Evolutionary conservation across 1,284 basidiomycete species (phyloP).

Genomic region (Marasmius sp.): DNA sequence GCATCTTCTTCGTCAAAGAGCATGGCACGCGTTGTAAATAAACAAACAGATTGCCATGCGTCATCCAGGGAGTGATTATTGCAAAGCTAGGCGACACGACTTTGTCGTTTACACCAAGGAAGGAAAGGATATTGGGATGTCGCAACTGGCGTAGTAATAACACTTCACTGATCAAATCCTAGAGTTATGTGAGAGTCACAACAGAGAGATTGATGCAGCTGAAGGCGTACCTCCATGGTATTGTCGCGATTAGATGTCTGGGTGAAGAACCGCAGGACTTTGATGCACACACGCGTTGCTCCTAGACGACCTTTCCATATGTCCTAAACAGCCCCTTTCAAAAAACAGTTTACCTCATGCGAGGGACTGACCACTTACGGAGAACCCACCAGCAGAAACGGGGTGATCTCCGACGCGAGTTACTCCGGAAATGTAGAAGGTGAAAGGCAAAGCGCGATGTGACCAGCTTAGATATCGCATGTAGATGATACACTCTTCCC

Average conservation of each 20-base stretch:
- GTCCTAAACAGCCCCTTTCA: background rate
- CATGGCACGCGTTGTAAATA: background rate
- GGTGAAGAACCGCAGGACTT: background rate
- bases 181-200: background rate
- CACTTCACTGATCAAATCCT: slow-evolving; percentile 1
- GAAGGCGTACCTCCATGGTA: background rate
- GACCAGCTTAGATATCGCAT: slow-evolving; percentile 1
- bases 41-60: background rate
- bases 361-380: background rate
- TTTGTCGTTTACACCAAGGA: background rate
- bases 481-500: background rate
- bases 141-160: background rate
- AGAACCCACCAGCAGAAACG: background rate
- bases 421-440: background rate
- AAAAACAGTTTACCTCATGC: background rate
- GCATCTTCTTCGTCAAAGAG: background rate
- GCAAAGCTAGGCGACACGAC: background rate
- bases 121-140: slow-evolving; percentile 1
- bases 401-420: background rate
- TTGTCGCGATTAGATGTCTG: background rate
- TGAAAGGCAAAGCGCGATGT: background rate
- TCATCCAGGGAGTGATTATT: background rate
- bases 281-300: background rate
- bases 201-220: background rate
- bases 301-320: background rate